Evolutionary conservation across 768 basidiomycete species (phyloP).

Genomic region (Rhizopogon roseolus): DNA sequence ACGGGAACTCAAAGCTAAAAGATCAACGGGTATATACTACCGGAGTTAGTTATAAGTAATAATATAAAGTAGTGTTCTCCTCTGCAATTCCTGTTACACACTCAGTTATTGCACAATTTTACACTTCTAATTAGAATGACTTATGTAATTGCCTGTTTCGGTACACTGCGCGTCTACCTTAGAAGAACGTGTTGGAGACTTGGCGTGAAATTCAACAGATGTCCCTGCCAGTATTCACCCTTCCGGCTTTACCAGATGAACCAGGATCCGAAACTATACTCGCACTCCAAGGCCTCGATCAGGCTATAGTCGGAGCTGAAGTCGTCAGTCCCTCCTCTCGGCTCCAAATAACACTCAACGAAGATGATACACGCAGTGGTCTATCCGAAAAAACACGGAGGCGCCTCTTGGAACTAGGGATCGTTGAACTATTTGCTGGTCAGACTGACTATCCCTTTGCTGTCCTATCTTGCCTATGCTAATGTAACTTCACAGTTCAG

Average conservation of each 20-base stretch:
- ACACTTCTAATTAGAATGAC: too few species aligned
- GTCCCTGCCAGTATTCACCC: constrained; percentile 63
- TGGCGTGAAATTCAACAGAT: constrained; percentile 14
- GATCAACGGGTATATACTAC: too few species aligned
- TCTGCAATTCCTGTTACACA: too few species aligned
- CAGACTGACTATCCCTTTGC: constrained; percentile 16
- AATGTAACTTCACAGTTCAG: constrained; percentile 59
- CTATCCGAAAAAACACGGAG: constrained; percentile 57
- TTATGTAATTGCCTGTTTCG: too few species aligned
- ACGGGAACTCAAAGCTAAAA: too few species aligned
- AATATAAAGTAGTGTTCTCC: too few species aligned
- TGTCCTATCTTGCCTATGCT: constrained; percentile 2
- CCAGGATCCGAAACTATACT: constrained; percentile 70
- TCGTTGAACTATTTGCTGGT: constrained; percentile 90
- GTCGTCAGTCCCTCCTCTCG: constrained; percentile 53
- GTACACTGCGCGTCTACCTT: too few species aligned
- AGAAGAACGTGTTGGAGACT: too few species aligned
- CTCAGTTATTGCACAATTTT: too few species aligned
- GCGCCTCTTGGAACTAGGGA: constrained; percentile 69
- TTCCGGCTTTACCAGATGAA: constrained; percentile 58
- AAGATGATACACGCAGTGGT: constrained; percentile 37
- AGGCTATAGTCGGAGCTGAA: constrained; percentile 65
- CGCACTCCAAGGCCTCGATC: constrained; percentile 74
- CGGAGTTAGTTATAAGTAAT: too few species aligned
- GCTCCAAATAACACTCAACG: constrained; percentile 36